Base-by-base conservation (phyloP, 768 basidiomycete genomes). In the Naematelia aurantialba region DNA sequence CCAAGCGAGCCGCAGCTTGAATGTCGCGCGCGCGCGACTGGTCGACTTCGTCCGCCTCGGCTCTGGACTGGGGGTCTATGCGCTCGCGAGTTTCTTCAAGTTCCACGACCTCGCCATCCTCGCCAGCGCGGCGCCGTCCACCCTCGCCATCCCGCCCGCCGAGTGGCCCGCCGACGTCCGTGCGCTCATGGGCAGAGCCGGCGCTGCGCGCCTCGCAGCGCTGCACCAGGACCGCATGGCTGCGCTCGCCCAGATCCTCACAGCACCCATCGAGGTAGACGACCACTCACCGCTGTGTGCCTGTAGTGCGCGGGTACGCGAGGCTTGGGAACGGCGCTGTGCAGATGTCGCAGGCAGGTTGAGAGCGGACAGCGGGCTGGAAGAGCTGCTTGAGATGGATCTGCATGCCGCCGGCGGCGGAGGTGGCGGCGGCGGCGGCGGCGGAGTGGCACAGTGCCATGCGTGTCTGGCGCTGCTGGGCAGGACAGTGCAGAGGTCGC, bases 51-150 rank as follows among this genome's bases (percentile, higher is more conserved):
- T 68, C 13, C 22, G 24, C 3, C 29, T 47, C 10, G 19, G 48
- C 2, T 66, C 69, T 3, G 34, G 34, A 39, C 21, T 71, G 1
- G 63, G 67, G 14, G 60, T 62, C 0, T 74, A 71, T 45, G 64
- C 72, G 22, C 52, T 68, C 53, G 63, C 65, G 26, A 56, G 52
- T 25, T 74, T 63, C 52, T 74, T 71, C 59, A 69, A 65, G 42
- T 74, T 74, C 46, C 49, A 57, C 24, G 72, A 74, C 59, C 42
- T 68, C 4, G 66, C 68, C 5, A 59, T 50, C 34, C 22, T 74
- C 11, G 61, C 72, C n/a, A 62, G 62, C n/a, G 24, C 19, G 25
- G 13, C 31, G 5, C 19, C 26, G 17, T 21, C 52, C 3, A 64
- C 65, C 45, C 21, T 70, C 21, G 45, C 48, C n/a, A 39, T 66